Base-by-base conservation (phyloP, 2,329 filamentous ascomycete species). In the Hortaea werneckii region DNA sequence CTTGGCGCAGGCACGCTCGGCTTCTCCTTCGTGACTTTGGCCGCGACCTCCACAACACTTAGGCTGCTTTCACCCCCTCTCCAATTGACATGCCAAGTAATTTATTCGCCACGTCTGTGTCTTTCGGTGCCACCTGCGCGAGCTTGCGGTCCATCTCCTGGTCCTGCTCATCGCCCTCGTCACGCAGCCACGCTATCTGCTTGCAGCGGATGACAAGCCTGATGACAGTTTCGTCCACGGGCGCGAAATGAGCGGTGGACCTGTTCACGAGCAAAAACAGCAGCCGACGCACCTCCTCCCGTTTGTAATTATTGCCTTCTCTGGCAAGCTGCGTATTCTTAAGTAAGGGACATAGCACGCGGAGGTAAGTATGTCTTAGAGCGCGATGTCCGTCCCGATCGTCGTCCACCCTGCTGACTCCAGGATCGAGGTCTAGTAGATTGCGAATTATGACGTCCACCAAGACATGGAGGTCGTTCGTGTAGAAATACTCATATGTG, bases 401-500 rank as follows among this genome's bases (percentile, higher is more conserved):
- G 5, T 46, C 50, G 12, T 46, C 44, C 29, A 29, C 11, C 26
- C 65, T 63, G 27, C 62, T 56, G 8, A 73, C 80, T 62, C 95
- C 90, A 58, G 90, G 83, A 0, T 94, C 92, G 6, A 98, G 74
- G 63, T 98, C 92, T 58, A 96, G 80, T n/a, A 98, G 74, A 59
- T 98, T 98, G 38, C 92, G 85, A 50, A 98, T 87, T 48, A 98
- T 88, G 53, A 98, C 92, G 61, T 98, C 92, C 40, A 96, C 76
- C 11, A 98, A 77, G 4, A 98, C 92, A 48, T 87, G 85, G 29
- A 98, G 74, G 60, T 98, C 92, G 62, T 98, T 98, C 28, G 88
- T 95, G 66, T 96, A 98, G 62, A 98, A 98, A 67, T 96, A 98
- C 67, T 98, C 92, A 64, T 92, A 87, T 0, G 92, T 98, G 11